Conservation (phyloP, 2,329 filamentous ascomycete species). For the Neurospora sp. region DNA sequence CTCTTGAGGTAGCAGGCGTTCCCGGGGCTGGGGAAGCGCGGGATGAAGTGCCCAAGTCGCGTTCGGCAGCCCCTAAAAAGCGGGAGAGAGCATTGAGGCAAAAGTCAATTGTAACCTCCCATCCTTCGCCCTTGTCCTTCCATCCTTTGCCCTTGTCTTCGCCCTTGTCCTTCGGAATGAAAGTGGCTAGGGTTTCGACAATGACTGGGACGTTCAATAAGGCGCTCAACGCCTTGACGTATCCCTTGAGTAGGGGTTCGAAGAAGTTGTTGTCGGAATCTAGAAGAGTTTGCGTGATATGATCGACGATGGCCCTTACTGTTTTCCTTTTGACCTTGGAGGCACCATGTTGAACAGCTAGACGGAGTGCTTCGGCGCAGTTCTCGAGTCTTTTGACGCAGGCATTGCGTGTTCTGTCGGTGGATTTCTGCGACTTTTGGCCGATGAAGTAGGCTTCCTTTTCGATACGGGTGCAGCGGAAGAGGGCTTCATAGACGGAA, state of each 20-base stretch:
- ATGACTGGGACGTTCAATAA: slow-evolving; percentile 66
- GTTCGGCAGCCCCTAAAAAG: slow-evolving; percentile 34
- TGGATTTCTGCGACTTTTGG: slow-evolving; percentile 25
- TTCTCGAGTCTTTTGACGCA: slow-evolving; percentile 51
- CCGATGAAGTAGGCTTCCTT: slow-evolving; percentile 52
- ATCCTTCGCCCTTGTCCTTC: slow-evolving; percentile 50
- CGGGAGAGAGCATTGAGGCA: slow-evolving; percentile 52
- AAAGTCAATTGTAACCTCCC: slow-evolving; percentile 62
- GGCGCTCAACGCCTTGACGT: slow-evolving; percentile 63
- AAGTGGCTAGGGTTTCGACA: slow-evolving; percentile 62
- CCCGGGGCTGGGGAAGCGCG: slow-evolving; percentile 39
- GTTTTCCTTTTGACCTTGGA: slow-evolving; percentile 64
- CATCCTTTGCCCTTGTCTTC: slow-evolving; percentile 47
- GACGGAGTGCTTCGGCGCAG: slow-evolving; percentile 61
- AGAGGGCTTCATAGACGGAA: slow-evolving; percentile 70
- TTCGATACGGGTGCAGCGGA: slow-evolving; percentile 57
- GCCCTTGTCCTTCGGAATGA: slow-evolving; percentile 22
- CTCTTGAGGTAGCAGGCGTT: slow-evolving; percentile 20
- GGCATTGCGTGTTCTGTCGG: slow-evolving; percentile 22
- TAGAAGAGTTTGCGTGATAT: slow-evolving; percentile 67
- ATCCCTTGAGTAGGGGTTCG: slow-evolving; percentile 62
- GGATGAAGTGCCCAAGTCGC: slow-evolving; percentile 23
- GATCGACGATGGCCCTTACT: slow-evolving; percentile 66
- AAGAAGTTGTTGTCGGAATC: slow-evolving; percentile 52
- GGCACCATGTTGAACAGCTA: slow-evolving; percentile 60